Evolutionary conservation across 2,329 filamentous ascomycete species (phyloP).

Genomic region (Verticillium dahliae): DNA sequence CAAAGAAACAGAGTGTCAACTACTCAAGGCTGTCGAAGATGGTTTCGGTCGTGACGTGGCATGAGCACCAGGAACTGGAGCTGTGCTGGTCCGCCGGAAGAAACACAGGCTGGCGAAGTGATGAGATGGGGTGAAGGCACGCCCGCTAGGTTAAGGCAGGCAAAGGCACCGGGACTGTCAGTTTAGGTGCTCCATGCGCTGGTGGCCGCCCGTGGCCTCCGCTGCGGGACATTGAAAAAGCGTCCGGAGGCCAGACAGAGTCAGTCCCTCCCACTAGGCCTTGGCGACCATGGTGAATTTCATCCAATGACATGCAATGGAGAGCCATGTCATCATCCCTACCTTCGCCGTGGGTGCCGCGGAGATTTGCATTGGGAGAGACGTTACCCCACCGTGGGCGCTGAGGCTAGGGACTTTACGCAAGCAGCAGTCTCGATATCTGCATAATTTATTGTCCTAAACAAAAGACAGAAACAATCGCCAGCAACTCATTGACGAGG

Average conservation of each 20-base stretch:
- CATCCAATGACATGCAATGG: neutral
- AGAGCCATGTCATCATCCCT: neutral
- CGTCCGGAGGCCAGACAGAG: neutral
- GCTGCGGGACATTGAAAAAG: neutral
- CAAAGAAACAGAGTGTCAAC: neutral
- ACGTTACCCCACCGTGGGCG: neutral
- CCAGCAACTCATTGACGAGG: neutral
- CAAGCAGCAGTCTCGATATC: neutral
- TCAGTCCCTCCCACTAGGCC: neutral
- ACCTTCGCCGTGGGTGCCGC: neutral
- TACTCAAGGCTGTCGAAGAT: neutral
- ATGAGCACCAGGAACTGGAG: neutral
- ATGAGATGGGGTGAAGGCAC: neutral
- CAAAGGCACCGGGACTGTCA: neutral
- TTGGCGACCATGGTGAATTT: neutral
- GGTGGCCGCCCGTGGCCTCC: neutral
- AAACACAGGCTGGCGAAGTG: neutral
- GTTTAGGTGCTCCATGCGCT: neutral
- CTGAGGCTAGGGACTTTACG: neutral
- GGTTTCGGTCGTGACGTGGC: neutral
- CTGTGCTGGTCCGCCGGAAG: neutral
- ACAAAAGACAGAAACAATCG: neutral
- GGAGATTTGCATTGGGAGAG: neutral
- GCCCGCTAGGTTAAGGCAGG: neutral
- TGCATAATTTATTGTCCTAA: neutral